Conservation (phyloP, 140 eudicot species). For the Flaveria floridana region DNA sequence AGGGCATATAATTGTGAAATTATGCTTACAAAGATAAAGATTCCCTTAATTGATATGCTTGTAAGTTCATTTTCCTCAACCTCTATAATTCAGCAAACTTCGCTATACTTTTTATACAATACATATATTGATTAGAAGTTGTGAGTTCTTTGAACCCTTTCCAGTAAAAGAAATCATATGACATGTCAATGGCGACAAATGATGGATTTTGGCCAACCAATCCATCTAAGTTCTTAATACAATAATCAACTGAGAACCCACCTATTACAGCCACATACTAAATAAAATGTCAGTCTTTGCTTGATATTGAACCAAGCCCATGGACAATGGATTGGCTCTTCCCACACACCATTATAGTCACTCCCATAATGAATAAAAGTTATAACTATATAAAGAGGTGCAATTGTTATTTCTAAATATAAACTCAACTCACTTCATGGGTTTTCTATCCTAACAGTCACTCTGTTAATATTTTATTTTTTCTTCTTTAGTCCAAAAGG, state of each 20-base stretch:
- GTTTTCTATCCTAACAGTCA: not conserved
- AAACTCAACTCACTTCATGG: not conserved
- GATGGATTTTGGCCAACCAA: not conserved
- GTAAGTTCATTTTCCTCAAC: constrained; percentile 47
- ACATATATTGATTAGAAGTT: not conserved
- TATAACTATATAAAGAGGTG: not conserved
- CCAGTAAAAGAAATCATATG: not conserved
- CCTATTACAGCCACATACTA: not conserved
- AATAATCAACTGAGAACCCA: not conserved
- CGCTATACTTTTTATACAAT: not conserved
- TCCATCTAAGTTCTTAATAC: not conserved
- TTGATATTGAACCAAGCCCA: not conserved
- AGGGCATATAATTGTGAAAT: constrained; percentile 92
- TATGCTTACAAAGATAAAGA: constrained; percentile 91
- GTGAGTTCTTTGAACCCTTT: not conserved
- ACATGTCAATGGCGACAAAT: not conserved
- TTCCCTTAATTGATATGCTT: constrained; percentile 87
- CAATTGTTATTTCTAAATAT: not conserved
- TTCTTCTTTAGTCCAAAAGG: not conserved
- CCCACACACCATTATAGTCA: not conserved
- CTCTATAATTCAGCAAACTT: not conserved
- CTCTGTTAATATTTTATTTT: not conserved
- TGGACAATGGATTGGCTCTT: not conserved
- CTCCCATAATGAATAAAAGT: not conserved
- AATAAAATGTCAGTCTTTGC: not conserved